Base-by-base conservation (phyloP, 2,329 filamentous ascomycete genomes). In the Geosmithia flava region DNA sequence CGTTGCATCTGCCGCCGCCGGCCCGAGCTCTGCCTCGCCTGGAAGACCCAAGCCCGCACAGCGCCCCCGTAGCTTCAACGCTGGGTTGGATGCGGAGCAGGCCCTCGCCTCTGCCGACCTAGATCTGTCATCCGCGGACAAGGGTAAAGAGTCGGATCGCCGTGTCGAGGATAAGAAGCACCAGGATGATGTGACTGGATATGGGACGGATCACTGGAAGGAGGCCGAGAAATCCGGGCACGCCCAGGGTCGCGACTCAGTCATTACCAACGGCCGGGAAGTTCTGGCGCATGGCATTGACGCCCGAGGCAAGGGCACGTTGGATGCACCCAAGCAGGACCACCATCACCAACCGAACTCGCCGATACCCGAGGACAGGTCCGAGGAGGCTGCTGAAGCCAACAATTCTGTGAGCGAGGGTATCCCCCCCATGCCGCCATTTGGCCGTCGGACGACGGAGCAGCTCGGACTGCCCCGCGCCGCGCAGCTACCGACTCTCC, bases 191-290 rank as follows among this genome's bases (percentile, higher is more conserved):
- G 81, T 95, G 20, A 81, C 82, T 47, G 90, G 91, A 0, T 78
- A 82, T 50, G 89, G 89, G 1, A 58, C 71, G 3, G 91, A 97
- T 60, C 80, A 82, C 48, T 86, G 90, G 80, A 81, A 80, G 52
- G 69, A 68, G 20, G 78, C 85, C 19, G 72, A 83, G 53, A 68
- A 76, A 51, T 70, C 74, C 33, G 83, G 81, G 2, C 58, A 76
- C 20, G 78, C 78, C 45, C 69, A 71, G 40, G 85, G 79, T 3
- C 78, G 86, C 47, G 88, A 94, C 62, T 85, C 87, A 0, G 71
- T 80, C 20, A 68, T 91, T 19, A 66, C 85, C 43, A 71, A 76
- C 49, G 75, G 80, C 16, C 78, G 77, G 45, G 90, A 96, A 62
- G 78, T 90, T 7, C 71, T 96, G 23, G 60, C 87, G 17, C 75